Conservation (phyloP, 2,329 filamentous ascomycete species). For the Scopulariopsis brevicaulis region DNA sequence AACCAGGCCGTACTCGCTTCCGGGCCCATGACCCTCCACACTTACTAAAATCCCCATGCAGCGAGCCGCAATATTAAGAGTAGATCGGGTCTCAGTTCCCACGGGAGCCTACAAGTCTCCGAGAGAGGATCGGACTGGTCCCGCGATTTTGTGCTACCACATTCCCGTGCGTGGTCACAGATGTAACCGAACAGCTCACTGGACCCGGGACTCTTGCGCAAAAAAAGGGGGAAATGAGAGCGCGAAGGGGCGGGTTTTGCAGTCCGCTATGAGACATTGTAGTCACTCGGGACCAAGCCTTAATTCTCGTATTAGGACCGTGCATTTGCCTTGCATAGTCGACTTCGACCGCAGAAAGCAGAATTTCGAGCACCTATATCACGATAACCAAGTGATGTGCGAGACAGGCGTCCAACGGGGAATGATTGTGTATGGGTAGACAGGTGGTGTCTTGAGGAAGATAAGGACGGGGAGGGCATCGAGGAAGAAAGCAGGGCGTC, state of each 20-base stretch:
- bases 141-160: neutral
- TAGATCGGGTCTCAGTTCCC: neutral
- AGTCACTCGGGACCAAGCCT: neutral
- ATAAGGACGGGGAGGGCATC: neutral
- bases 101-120: neutral
- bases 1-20: neutral
- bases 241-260: neutral
- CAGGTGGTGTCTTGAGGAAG: neutral
- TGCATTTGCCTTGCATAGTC: neutral
- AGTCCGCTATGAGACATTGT: neutral
- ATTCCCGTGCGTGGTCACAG: neutral
- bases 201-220: neutral
- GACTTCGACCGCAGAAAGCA: neutral
- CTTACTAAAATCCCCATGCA: neutral
- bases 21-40: neutral
- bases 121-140: neutral
- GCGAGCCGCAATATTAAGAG: neutral
- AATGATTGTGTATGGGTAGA: neutral
- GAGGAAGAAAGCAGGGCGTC: neutral
- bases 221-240: neutral
- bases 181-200: neutral
- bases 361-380: neutral
- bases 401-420: neutral
- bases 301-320: neutral
- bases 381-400: neutral